Percentiles rank a stretch among this genome's conserved stretches.
phyloP scores from a whole-genome alignment of 164 flowering plant species.

The Stephania cephalantha region DNA sequence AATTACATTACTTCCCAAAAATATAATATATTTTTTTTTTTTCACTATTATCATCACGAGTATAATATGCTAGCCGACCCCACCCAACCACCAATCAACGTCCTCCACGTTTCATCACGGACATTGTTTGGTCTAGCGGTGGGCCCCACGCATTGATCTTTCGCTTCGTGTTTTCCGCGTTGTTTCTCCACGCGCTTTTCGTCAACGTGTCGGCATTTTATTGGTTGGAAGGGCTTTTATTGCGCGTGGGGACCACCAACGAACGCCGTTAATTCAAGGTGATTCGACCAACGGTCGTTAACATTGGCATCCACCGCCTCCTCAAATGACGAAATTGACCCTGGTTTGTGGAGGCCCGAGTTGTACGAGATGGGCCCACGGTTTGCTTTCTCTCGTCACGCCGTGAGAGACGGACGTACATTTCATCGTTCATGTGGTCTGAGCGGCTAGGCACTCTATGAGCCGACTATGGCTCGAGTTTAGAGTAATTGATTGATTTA shows the following conservation, averaged over 20 bases:
- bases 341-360: no score
- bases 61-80: neutral
- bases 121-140: neutral
- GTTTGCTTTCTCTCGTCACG: neutral
- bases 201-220: neutral
- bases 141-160: neutral
- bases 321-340: neutral
- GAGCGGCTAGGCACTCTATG: no score
- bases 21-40: no score
- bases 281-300: neutral
- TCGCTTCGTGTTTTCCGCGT: neutral
- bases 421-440: no score
- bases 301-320: neutral
- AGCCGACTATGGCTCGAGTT: no score
- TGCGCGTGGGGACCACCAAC: neutral
- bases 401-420: neutral
- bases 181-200: neutral
- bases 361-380: no score
- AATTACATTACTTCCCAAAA: neutral
- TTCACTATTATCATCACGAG: no score
- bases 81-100: neutral
- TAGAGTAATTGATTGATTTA: no score
- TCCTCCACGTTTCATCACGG: neutral
- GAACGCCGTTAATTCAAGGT: neutral
- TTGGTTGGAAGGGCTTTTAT: neutral